Percentiles rank a stretch among this genome's conserved stretches.
These are phyloP conservation scores for Conticribra guillardii DNA, from an alignment of 108 stramenopile species.

Conservation along the genomic window DNA sequence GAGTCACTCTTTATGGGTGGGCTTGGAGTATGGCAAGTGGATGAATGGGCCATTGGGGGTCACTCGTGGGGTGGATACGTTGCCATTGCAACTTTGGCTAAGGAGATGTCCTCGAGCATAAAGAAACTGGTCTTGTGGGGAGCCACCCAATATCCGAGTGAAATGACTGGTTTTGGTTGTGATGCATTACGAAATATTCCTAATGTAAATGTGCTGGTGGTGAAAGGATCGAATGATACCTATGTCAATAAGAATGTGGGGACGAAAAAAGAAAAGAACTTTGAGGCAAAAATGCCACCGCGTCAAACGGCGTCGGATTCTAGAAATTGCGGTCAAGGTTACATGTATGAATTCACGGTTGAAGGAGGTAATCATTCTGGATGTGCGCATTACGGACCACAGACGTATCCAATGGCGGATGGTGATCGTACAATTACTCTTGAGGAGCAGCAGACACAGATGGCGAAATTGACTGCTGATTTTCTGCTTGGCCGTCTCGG, in stretches of 20 bases:
- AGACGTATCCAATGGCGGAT: conserved; percentile 43
- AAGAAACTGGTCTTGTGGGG: conserved; percentile 51
- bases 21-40: conserved; percentile 31
- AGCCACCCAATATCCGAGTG: conserved; percentile 23
- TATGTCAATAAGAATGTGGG: conserved; percentile 25
- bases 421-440: conserved; percentile 48
- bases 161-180: conserved; percentile 12
- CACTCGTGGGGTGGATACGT: conserved; percentile 56
- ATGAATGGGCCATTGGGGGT: conserved; percentile 63
- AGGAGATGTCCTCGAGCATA: conserved; percentile 42
- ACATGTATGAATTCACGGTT: conserved; percentile 25
- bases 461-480: conserved; percentile 36
- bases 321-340: too few relatives aligned
- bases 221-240: conserved; percentile 42
- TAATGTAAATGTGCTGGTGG: conserved; percentile 33
- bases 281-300: conserved; percentile 40
- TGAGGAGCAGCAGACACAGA: conserved; percentile 45
- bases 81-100: conserved; percentile 34
- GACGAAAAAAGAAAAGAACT: conserved; percentile 5
- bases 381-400: conserved; percentile 52
- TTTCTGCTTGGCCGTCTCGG: conserved; percentile 30
- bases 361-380: conserved; percentile 56
- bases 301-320: too few relatives aligned
- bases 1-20: conserved; percentile 26
- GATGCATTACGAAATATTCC: conserved; percentile 20